A percentile compares a stretch with the other conserved stretches of the same genome.
phyloP scores from a whole-genome alignment of 164 flowering plant species.

The Dillenia suffruticosa region DNA sequence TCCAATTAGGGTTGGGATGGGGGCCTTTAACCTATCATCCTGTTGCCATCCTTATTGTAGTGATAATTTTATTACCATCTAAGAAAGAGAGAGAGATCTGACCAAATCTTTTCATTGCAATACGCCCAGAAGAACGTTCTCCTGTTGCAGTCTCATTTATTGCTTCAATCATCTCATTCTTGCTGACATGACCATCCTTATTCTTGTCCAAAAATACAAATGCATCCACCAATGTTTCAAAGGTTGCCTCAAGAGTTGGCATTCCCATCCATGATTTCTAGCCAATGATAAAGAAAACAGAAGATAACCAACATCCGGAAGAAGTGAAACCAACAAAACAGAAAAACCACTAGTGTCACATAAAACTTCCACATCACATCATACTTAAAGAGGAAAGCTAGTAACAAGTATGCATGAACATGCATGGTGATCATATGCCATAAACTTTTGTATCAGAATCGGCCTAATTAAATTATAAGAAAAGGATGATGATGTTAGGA shows the following conservation, averaged over 20 bases:
- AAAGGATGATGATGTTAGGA: conserved; percentile 23
- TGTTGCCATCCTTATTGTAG: no score
- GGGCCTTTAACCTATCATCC: no score
- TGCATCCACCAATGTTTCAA: conserved; percentile 84
- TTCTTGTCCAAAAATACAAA: conserved; percentile 95
- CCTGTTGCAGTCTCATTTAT: conserved; percentile 76
- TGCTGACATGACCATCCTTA: conserved; percentile 94
- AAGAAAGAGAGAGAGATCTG: conserved; percentile 27
- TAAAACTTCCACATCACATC: no score
- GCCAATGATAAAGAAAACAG: background rate
- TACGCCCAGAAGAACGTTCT: conserved; percentile 79
- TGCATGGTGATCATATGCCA: no score
- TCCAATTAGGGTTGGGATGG: no score
- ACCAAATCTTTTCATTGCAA: conserved; percentile 96
- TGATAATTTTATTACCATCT: no score
- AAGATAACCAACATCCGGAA: background rate
- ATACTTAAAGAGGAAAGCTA: no score
- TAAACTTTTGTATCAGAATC: no score
- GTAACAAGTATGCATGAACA: no score
- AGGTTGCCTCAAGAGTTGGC: conserved; percentile 79
- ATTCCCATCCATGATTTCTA: conserved; percentile 73
- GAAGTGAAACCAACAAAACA: background rate
- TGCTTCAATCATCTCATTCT: conserved; percentile 84
- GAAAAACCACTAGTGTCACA: background rate
- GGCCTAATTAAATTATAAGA: background rate